Evolutionary conservation across 2,329 filamentous ascomycete genomes (phyloP), one percentile per base, ranked within the genome.

Genomic region (Dothideomycetes sp.): DNA sequence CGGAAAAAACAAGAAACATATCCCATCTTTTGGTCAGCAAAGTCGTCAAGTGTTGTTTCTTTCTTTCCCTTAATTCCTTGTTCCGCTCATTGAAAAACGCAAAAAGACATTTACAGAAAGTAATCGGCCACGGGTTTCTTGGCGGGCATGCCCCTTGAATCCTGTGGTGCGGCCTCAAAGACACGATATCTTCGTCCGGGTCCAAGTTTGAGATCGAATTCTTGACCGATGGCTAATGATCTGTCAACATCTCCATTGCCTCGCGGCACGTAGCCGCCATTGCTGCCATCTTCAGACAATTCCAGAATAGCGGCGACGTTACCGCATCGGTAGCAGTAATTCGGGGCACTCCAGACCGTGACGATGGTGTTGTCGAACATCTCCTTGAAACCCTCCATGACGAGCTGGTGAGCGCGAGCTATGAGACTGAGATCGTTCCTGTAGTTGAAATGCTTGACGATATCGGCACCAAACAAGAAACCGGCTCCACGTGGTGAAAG

Each of bases 381-480:
- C 61, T 96, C 91, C 65, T 96, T 96, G 64, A 95, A 98, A 0
- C 91, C 91, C 61, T 98, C 91, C 91, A 96, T 98, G 49, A 98
- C 91, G 16, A 98, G 78, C 62, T 98, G 91, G 59, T 98, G 91
- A 1, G 91, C 91, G 41, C 91, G 78, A 13, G 89, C 91, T 49
- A 98, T 91, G 38, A 98, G 73, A 16, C 82, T 86, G 19, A 98
- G 73, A 56, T 94, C 85, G 60, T 98, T 98, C 44, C 80, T 77
- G 63, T 95, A 82, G 64, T 96, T 98, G 68, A 98, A 98, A 49
- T 80, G 79, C 55, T 91, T 93, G 55, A 96, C 89, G 44, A 96
- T 96, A 58, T 95, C 88, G 3, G 84, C 81, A 37, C 91, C 91
- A 51, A 98, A 98, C 10, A 96, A 71, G 67, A 95, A 98, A 1